Conservation (phyloP, 2,329 filamentous ascomycete species). For the Aspergillus novoparasiticus region DNA sequence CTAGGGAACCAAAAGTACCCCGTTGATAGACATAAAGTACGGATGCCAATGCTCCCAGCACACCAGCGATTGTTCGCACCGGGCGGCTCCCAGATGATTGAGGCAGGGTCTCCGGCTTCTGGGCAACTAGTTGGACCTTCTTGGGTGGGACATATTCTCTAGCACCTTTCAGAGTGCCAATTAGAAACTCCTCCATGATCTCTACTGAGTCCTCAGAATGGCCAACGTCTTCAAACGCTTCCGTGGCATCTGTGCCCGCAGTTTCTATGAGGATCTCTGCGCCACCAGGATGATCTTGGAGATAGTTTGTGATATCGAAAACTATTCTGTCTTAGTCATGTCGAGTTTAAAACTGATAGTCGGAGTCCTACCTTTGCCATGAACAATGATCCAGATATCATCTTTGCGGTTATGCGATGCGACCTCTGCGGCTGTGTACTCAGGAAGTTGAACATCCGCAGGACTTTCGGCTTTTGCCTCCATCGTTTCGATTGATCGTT, state of each 20-base stretch:
- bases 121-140: conserved; percentile 23
- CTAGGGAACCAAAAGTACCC: conserved; percentile 1
- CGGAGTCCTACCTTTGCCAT: conserved; percentile 52
- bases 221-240: conserved; percentile 47
- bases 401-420: conserved; percentile 51
- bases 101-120: conserved; percentile 12
- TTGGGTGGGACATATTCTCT: conserved; percentile 19
- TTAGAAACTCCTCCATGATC: conserved; percentile 39
- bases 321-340: conserved; percentile 41
- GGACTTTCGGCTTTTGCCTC: background rate
- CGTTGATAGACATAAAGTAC: conserved; percentile 32
- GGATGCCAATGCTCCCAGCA: conserved; percentile 33
- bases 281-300: conserved; percentile 60
- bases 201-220: conserved; percentile 51
- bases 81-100: conserved; percentile 30
- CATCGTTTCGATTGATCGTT: background rate
- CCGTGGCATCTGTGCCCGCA: conserved; percentile 47
- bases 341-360: too few species aligned
- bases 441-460: conserved; percentile 16
- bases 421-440: conserved; percentile 40
- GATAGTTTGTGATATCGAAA: conserved; percentile 61
- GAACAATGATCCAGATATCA: conserved; percentile 60
- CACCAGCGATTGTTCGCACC: conserved; percentile 22
- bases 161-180: conserved; percentile 39
- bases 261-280: conserved; percentile 43